Conservation (phyloP, 192 early-diverging fungal species). For the Coemansia sp. region DNA sequence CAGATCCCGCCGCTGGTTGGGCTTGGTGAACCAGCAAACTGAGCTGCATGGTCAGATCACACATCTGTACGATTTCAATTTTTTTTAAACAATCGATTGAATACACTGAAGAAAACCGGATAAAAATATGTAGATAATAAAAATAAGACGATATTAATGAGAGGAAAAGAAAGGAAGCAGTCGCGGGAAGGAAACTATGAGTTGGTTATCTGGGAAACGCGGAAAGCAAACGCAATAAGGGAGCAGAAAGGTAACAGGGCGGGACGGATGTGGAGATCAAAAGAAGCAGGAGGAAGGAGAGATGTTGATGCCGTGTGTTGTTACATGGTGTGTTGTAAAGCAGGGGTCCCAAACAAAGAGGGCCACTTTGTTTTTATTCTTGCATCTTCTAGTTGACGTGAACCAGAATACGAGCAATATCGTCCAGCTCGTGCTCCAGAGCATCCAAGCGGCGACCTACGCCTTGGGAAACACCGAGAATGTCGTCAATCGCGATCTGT, state of each 20-base stretch:
- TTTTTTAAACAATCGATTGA: background rate
- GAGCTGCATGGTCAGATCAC: background rate
- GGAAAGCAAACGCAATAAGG: too few relatives aligned
- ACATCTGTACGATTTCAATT: background rate
- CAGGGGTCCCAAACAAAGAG: too few relatives aligned
- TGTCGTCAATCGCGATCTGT: constrained; percentile 48
- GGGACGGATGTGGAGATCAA: background rate
- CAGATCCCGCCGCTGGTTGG: constrained; percentile 60
- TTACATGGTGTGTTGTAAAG: too few relatives aligned
- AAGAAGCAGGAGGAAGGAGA: background rate
- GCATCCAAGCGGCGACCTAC: constrained; percentile 49
- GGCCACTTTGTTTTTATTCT: too few relatives aligned
- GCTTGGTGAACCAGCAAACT: constrained; percentile 13
- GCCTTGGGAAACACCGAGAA: constrained; percentile 48
- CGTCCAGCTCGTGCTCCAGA: constrained; percentile 49
- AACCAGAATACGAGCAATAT: constrained; percentile 47
- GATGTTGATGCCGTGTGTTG: too few relatives aligned
- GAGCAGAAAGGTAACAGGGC: background rate
- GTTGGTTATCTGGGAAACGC: too few relatives aligned
- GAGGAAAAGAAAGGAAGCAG: too few relatives aligned
- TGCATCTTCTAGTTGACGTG: constrained; percentile 26
- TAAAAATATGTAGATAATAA: too few relatives aligned
- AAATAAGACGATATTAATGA: too few relatives aligned
- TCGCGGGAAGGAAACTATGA: too few relatives aligned
- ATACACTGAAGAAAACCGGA: too few relatives aligned